phyloP scores from a whole-genome alignment of 768 basidiomycete genomes.

The Boletus edulis region DNA sequence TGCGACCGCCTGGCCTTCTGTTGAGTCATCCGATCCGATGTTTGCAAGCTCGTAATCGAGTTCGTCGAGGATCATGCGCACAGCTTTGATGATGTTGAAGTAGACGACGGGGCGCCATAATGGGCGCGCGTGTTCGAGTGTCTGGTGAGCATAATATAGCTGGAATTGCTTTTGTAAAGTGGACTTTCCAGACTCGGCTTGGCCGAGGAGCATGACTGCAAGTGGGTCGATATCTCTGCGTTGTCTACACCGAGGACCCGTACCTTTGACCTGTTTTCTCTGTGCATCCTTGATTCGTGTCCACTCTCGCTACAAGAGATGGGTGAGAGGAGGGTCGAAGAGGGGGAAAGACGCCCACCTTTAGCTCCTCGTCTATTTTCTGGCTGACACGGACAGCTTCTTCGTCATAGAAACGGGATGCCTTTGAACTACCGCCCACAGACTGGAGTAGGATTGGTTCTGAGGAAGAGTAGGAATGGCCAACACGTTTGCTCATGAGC shows the following conservation, averaged over 20 bases:
- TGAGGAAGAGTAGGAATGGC: slow-evolving; percentile 30
- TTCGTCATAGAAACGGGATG: slow-evolving; percentile 38
- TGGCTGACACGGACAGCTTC: slow-evolving; percentile 47
- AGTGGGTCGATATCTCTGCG: not conserved
- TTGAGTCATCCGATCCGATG: slow-evolving; percentile 25
- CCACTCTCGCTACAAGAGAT: slow-evolving; percentile 44
- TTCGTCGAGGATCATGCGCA: slow-evolving; percentile 72
- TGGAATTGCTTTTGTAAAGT: slow-evolving; percentile 86
- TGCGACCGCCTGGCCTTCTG: slow-evolving; percentile 31
- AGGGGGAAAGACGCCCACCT: slow-evolving; percentile 31
- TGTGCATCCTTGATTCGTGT: slow-evolving; percentile 44
- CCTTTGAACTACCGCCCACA: slow-evolving; percentile 27
- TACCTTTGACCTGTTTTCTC: slow-evolving; percentile 55
- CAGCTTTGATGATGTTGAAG: slow-evolving; percentile 79
- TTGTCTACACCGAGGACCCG: not conserved
- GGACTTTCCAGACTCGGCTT: slow-evolving; percentile 81
- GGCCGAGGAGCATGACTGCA: slow-evolving; percentile 71
- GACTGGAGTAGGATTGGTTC: slow-evolving; percentile 33
- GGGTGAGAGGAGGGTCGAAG: slow-evolving; percentile 3
- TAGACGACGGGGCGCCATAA: slow-evolving; percentile 81
- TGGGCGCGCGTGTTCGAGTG: slow-evolving; percentile 67
- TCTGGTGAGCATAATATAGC: slow-evolving; percentile 69
- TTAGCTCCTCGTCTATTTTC: slow-evolving; percentile 57
- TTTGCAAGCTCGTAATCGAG: slow-evolving; percentile 56
- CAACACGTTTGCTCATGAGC: slow-evolving; percentile 28